A percentile compares a stretch with the other conserved stretches of the same genome.
Evolutionary conservation across 75 land plant genomes (phyloP).

Genomic region (Azolla pinnata): DNA sequence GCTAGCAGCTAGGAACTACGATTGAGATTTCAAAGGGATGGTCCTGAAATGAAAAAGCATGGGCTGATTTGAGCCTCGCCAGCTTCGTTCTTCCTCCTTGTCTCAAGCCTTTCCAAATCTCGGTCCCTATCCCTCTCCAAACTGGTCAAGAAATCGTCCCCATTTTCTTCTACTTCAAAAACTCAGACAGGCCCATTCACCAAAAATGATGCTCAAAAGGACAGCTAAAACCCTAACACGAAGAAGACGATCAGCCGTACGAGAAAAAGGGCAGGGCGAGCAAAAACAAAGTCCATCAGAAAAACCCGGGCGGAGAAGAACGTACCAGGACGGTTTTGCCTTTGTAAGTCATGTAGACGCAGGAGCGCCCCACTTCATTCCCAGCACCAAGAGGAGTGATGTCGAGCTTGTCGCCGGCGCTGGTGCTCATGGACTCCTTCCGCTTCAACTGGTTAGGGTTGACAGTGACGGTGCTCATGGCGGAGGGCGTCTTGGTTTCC

Average conservation of each 20-base stretch:
- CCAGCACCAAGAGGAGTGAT: conserved; percentile 95
- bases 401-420: conserved; percentile 69
- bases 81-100: too few species aligned
- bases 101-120: too few species aligned
- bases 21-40: too few species aligned
- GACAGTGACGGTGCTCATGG: conserved; percentile 21
- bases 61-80: too few species aligned
- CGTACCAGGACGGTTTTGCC: conserved; percentile 72
- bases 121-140: too few species aligned
- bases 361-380: conserved; percentile 92
- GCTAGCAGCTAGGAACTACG: too few species aligned
- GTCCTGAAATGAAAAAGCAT: too few species aligned
- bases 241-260: neutral
- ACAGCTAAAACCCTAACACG: too few species aligned
- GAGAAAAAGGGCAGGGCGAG: neutral
- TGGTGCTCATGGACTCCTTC: conserved; percentile 33
- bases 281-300: neutral
- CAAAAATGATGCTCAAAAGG: too few species aligned
- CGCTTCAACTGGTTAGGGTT: conserved; percentile 35
- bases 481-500: neutral
- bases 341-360: conserved; percentile 86
- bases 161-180: too few species aligned
- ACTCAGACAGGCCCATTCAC: too few species aligned
- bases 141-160: too few species aligned
- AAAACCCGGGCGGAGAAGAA: conserved; percentile 1